These are phyloP conservation scores for Favolaschia claudopus DNA, from an alignment of 768 basidiomycete species.

Conservation along the genomic window DNA sequence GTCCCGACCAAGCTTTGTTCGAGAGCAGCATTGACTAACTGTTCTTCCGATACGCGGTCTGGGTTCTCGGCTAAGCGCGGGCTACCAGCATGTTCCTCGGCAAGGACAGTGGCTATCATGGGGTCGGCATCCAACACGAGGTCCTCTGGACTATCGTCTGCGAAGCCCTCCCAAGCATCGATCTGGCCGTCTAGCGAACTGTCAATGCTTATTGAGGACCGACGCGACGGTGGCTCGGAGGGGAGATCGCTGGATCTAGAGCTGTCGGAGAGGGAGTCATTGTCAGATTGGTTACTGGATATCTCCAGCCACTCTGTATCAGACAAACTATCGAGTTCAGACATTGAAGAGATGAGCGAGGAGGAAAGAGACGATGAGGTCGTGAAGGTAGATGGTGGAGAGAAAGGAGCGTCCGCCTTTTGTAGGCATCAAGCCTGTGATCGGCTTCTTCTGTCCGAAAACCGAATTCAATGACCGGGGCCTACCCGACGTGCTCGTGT, in stretches of 20 bases:
- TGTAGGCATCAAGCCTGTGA: neutral
- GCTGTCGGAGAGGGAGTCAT: constrained; percentile 55
- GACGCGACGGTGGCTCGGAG: constrained; percentile 65
- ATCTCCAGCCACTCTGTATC: constrained; percentile 90
- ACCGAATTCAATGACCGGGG: neutral
- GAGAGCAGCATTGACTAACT: constrained; percentile 74
- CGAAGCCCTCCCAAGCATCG: constrained; percentile 82
- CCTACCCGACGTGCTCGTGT: too few relatives aligned
- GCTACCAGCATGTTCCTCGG: constrained; percentile 41
- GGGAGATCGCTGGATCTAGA: constrained; percentile 63
- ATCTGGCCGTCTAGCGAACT: constrained; percentile 76
- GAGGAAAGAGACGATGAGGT: too few relatives aligned
- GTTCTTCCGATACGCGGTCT: constrained; percentile 59
- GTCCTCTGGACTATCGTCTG: constrained; percentile 68
- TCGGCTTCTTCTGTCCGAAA: neutral
- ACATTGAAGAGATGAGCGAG: constrained; percentile 54
- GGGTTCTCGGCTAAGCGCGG: constrained; percentile 2
- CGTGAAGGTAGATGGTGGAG: neutral
- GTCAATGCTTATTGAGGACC: constrained; percentile 72
- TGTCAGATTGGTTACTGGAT: constrained; percentile 72
- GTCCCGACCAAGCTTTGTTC: constrained; percentile 88
- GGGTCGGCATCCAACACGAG: constrained; percentile 31
- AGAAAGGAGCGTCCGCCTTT: neutral
- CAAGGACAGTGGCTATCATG: constrained; percentile 31
- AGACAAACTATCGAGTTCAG: constrained; percentile 72